Base-by-base conservation (phyloP, 1,284 basidiomycete species). In the Cystobasidiaceae sp. region DNA sequence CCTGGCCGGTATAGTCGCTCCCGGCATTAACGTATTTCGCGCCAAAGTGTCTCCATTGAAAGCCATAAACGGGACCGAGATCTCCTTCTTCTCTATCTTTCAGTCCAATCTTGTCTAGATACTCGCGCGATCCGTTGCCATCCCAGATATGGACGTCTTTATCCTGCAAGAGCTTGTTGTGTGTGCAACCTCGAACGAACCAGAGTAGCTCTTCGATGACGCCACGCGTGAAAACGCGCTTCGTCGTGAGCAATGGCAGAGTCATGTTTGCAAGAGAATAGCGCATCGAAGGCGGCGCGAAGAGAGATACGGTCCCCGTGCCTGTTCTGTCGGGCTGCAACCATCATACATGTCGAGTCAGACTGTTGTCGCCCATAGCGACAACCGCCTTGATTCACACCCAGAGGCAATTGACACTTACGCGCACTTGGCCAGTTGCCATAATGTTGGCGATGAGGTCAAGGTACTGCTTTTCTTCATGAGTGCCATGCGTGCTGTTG, bases 1-100 rank as follows among this genome's bases (percentile, higher is more conserved):
- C 94, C 74, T 96, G 79, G 0, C 90, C 91, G 0, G 82, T 79
- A 75, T 98, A 98, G 58, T 78, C 73, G 15, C 62, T 58, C 15
- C 60, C 66, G 7, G 49, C 58, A 69, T 90, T 86, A 21, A 80
- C 81, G 74, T 98, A 98, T 70, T 84, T 78, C 0, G 94, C 94
- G 1, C 96, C 94, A 77, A 97, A 98, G 77, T 97, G 93, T 60
- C 94, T 82, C 94, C 96, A 98, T 74, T 98, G 94, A 76, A 98
- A 98, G 0, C 94, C 94, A 75, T 98, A 98, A 1, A 98, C 91
- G 0, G 96, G 94, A 0, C 94, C 94, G 1, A 98, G 79, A 76
- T 97, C 94, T 6, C 94, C 96, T 74, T 91, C 88, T 1, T 88
- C 79, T n/a, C 93, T 81, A 73, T 94, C 86, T 0, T 81, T 81